Evolutionary conservation across 441 rosid species (phyloP).

Genomic region (Arabidopsis lyrata): DNA sequence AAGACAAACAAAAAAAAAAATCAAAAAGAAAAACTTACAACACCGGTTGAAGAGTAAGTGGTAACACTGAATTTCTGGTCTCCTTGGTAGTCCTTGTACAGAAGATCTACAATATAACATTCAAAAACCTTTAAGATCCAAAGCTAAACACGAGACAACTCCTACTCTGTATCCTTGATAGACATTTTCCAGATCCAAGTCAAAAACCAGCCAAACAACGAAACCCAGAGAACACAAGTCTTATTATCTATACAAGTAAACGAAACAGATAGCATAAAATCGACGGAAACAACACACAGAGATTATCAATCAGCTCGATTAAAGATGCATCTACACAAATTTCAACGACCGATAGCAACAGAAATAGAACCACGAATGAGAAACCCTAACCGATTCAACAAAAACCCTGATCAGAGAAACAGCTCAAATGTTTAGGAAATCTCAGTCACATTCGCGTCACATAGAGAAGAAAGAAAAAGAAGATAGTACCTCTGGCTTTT

Average conservation of each 20-base stretch:
- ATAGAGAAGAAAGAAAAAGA: not conserved
- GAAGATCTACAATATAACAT: constrained; percentile 61
- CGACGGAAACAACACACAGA: not conserved
- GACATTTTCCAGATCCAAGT: constrained; percentile 33
- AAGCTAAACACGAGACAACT: not conserved
- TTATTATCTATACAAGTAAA: not conserved
- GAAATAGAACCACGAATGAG: not conserved
- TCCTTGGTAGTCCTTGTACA: constrained; percentile 90
- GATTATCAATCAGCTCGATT: constrained; percentile 6
- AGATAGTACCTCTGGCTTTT: constrained; percentile 75
- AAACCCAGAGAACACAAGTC: not conserved
- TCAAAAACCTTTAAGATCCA: not conserved
- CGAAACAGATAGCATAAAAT: not conserved
- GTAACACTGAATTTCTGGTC: constrained; percentile 87
- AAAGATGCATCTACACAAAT: not conserved
- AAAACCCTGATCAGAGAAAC: not conserved
- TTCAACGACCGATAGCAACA: constrained; percentile 12
- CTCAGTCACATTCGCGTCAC: constrained; percentile 19
- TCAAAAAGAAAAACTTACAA: constrained; percentile 60
- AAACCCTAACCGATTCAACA: not conserved
- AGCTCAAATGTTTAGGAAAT: constrained; percentile 19
- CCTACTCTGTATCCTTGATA: no score
- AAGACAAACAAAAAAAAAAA: not conserved
- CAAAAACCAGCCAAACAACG: not conserved
- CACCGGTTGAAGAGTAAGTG: constrained; percentile 81